Evolutionary conservation across 192 early-diverging fungal genomes (phyloP), one percentile per base, ranked within the genome.

Genomic region (Powellomyces hirtus): DNA sequence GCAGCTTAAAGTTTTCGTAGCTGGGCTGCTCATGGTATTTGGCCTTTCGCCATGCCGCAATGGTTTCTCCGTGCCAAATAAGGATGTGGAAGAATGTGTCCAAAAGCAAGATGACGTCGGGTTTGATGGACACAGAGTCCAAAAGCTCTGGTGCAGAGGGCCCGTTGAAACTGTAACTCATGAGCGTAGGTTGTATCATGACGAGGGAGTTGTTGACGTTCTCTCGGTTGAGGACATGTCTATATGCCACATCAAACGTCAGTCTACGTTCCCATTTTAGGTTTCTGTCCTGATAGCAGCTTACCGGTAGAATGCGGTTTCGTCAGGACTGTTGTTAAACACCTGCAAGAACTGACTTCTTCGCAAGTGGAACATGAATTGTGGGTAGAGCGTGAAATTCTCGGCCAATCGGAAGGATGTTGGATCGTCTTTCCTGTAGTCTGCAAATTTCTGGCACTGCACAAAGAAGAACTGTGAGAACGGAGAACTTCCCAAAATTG

Each of bases 71-170:
- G 67, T 99, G 97, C 92, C 94, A 98, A 69, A 99, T 97, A 22
- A 99, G 88, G 44, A 97, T 90, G 75, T 99, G 94, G 91, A 99
- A 99, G 83, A 94, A 99, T 5, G 97, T 97, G 75, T 99, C 97
- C 30, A 99, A 79, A 7, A 99, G 78, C 36, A 99, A 64, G 50
- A 97, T 92, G 7, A 88, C 86, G 69, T 99, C 93, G 4, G 92
- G 89, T 75, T 97, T 94, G 78, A 99, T 91, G 26, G 97, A 99
- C n/a, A 97, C 85, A 24, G 96, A 98, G 82, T 99, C 97, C 63
- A 99, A 76, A 24, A 97, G 74, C 4, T 98, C 97, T 7, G 97
- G 96, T 53, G 90, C 85, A 22, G 96, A 91, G 37, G 89, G 82
- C 6, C 82, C 86, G 37, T 96, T 91, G 63, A 99, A 91, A 6